A percentile compares a stretch with the other conserved stretches of the same genome.
Conservation (phyloP, 441 rosid species). For the Pelargonium citronellum region DNA sequence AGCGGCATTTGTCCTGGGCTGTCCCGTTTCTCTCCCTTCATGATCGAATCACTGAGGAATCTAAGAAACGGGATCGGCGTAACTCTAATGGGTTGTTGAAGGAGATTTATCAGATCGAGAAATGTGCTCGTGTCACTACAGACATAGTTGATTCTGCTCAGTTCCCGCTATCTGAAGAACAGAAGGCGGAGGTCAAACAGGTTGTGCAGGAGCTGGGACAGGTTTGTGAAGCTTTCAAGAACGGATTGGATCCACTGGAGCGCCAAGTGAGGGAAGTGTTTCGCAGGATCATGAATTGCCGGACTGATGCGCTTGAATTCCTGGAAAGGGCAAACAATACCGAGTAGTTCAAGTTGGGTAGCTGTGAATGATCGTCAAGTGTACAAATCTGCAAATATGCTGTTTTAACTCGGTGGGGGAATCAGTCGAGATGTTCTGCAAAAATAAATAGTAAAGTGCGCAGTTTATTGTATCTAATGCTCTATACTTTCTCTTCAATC, state of each 20-base stretch:
- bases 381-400: slow-evolving; percentile 7
- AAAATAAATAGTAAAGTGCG: slow-evolving; percentile 11
- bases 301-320: slow-evolving; percentile 30
- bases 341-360: not conserved
- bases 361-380: slow-evolving; percentile 5
- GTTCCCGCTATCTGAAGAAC: slow-evolving; percentile 30
- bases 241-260: slow-evolving; percentile 36
- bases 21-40: slow-evolving; percentile 26
- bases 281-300: slow-evolving; percentile 28
- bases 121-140: slow-evolving; percentile 23
- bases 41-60: slow-evolving; percentile 37
- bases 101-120: slow-evolving; percentile 37
- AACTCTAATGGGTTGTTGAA: slow-evolving; percentile 31
- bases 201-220: slow-evolving; percentile 25
- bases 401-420: not conserved
- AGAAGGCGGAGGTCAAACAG: slow-evolving; percentile 26
- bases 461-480: slow-evolving; percentile 20
- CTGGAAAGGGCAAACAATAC: slow-evolving; percentile 11
- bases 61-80: slow-evolving; percentile 31
- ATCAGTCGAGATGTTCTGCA: slow-evolving; percentile 5
- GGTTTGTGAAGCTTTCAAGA: slow-evolving; percentile 28
- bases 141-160: slow-evolving; percentile 33
- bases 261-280: slow-evolving; percentile 35
- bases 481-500: slow-evolving; percentile 6
- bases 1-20: slow-evolving; percentile 33